These are phyloP conservation scores for Closterium sp. DNA, from an alignment of 139 green algal species.

Conservation along the genomic window DNA sequence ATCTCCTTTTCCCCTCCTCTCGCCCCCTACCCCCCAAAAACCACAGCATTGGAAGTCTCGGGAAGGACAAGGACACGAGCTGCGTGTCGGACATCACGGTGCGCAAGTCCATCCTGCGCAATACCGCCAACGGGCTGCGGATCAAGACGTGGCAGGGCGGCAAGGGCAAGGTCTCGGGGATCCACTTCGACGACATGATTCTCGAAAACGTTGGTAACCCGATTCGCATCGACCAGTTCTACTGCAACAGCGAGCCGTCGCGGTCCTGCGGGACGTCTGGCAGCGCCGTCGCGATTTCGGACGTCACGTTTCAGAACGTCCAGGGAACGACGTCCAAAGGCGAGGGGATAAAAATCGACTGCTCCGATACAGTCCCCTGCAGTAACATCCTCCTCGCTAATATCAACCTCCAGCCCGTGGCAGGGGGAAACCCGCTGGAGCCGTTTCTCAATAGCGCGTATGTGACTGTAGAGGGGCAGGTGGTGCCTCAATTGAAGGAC, in stretches of 20 bases:
- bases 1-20: background rate
- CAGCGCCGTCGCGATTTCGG: background rate
- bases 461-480: background rate
- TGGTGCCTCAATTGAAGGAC: background rate
- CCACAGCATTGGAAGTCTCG: constrained; percentile 4
- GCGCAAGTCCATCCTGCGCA: background rate
- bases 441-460: background rate
- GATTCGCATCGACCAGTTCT: constrained; percentile 9
- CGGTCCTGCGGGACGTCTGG: background rate
- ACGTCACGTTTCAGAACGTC: background rate
- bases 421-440: background rate
- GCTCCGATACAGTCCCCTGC: background rate
- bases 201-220: background rate
- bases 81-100: background rate
- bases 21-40: background rate
- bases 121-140: background rate
- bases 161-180: background rate
- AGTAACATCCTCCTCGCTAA: background rate
- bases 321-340: background rate
- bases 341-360: background rate
- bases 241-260: background rate
- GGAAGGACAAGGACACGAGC: background rate
- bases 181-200: background rate
- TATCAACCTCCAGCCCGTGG: background rate
- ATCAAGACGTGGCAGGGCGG: constrained; percentile 14